Base-by-base conservation (phyloP, 495 filamentous ascomycete species). In the Endocarpon pusillum region DNA sequence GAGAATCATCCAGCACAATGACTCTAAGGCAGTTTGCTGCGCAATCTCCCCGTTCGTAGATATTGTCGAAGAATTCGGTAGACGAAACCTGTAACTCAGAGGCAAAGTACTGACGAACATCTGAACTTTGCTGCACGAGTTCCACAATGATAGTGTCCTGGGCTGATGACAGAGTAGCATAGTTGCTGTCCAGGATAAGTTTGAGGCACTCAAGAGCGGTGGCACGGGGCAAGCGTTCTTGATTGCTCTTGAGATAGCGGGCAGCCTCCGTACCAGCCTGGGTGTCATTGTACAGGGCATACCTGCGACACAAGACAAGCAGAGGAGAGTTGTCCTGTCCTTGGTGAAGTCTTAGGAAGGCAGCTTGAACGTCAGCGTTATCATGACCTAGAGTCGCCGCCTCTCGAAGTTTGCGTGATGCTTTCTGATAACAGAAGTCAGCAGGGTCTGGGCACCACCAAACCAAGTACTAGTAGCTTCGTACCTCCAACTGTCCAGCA, bases 121-220 rank as follows among this genome's bases (percentile, higher is more conserved):
- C 67, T 19, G 45, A 41, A 38, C 58, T 69, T 38, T 72, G 55
- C 29, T 61, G 58, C 19, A 81, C 48, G 10, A 80, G 51, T 8
- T 60, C 66, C n/a, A 67, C 65, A 19, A 76, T 61, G 27, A 79
- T 63, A 3, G 68, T 58, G 49, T 78, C 70, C 32, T 65, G 66
- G 10, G 59, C 42, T 6, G 52, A 37, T 10, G 57, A 55, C 7
- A 64, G 40, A 22, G 54, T 51, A 32, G 49, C 51, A 12, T 54
- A 55, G 7, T 44, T 47, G 21, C 62, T 47, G 18, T 59, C 59
- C 14, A 69, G 41, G 15, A 81, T 49, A 10, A 78, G 47, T 27
- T 67, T 58, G 39, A 69, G 52, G 30, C 66, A 71, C 44, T 70
- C 57, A 22, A 60, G 45, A 4, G 65, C 68, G n/a, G 66, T 59